Base-by-base conservation (phyloP, 495 filamentous ascomycete species). In the Lentithecium fluviatile region DNA sequence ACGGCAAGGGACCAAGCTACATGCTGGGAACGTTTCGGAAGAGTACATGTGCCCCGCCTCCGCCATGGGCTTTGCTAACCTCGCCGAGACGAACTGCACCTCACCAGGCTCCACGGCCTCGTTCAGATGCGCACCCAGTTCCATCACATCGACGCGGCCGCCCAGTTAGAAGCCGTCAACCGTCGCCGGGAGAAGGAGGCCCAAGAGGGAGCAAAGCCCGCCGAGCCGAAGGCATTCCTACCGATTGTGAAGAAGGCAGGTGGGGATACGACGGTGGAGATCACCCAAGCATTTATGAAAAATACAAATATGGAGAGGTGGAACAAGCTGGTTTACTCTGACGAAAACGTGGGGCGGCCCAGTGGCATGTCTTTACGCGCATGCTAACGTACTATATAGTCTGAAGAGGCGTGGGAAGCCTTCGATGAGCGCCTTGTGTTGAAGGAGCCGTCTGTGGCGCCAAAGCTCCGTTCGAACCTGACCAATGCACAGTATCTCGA, bases 41-140 rank as follows among this genome's bases (percentile, higher is more conserved):
- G 37, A 79, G 85, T 88, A 74, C 46, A 81, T 76, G 29, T 45
- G 11, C 34, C 10, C 1, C 37, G 37, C 7, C 10, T 10, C 34
- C 15, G n/a, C 45, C 53, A 23, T 51, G 29, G 38, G 32, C 19
- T 20, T 32, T 29, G 42, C 67, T 60, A 54, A 71, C 26, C 51
- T 6, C 19, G 11, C 4, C 3, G 52, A 88, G 84, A 83, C 56
- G 81, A 88, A 65, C 69, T 89, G 5, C 84, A 89, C 71, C 75
- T 90, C n/a, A 88, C 83, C 0, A 80, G 81, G 6, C 77, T 91
- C 45, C 78, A 81, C 23, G 84, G 85, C 0, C 82, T 89, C 17
- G 85, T 88, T 13, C 87, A 90, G 70, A 75, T 92, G 65, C 82
- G 87, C 4, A 86, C 89, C 3, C 85, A 91, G 62, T 82, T 89